Evolutionary conservation across 352 stramenopile species (phyloP), one percentile per base, ranked within the genome.

Genomic region (Globisporangium viniferum): DNA sequence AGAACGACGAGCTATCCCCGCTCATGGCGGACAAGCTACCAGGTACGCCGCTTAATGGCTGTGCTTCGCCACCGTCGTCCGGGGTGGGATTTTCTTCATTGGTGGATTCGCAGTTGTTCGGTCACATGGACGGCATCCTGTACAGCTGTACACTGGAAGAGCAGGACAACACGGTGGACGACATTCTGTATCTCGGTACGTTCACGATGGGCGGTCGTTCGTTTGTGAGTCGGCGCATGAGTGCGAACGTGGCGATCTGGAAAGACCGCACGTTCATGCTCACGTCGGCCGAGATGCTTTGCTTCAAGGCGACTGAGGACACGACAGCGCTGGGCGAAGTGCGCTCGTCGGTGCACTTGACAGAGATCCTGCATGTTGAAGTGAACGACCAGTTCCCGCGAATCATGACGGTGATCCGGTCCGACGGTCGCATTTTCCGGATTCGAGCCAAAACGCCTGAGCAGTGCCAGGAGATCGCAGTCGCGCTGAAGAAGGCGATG

Each of bases 211-310:
- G 79, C 49, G 84, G 84, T n/a, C 77, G 82, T 29, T 86, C 84
- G 51, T 72, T 91, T 12, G 84, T 84, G 20, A 91, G 80, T 69
- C 80, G 84, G 20, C 80, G 79, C 24, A 89, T 93, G 79, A 90
- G 75, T 48, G 80, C 78, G 46, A 91, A 90, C 66, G 80, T 93
- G 56, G 83, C 83, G 60, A 72, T 93, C 49, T 93, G 85, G 85
- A 93, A 93, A 64, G 86, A 89, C 72, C 77, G 85, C 24, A 81
- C 88, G 59, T 89, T 91, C 64, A 88, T 93, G 75, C 72, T 93
- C 18, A 93, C 85, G 31, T 84, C 81, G 5, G 82, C 83, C 0
- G 85, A 93, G 70, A 86, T 93, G 75, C 62, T 93, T 49, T 91
- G 81, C 65, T 93, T 93, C 63, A 93, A 93, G 64, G 79, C 81